A percentile compares a stretch with the other conserved stretches of the same genome.
Evolutionary conservation across 2,329 filamentous ascomycete genomes (phyloP).

Genomic region (Calonectria pauciramosa): DNA sequence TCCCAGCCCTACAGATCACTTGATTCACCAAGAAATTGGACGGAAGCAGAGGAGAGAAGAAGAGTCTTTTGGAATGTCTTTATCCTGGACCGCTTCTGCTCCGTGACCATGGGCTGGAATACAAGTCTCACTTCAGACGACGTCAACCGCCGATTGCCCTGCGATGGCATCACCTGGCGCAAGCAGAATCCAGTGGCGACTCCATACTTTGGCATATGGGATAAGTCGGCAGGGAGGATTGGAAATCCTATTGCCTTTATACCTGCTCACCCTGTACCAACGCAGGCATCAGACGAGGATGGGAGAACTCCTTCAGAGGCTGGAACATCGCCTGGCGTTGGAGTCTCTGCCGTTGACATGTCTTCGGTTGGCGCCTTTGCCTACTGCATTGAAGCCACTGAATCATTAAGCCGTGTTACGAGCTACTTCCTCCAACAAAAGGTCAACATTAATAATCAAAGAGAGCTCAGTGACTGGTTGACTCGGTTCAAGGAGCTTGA

Average conservation of each 20-base stretch:
- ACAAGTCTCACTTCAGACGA: conserved; percentile 52
- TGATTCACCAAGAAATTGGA: conserved; percentile 41
- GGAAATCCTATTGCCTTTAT: conserved; percentile 51
- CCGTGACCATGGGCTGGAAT: conserved; percentile 52
- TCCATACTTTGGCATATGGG: conserved; percentile 58
- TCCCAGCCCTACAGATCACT: conserved; percentile 47
- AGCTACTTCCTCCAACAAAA: conserved; percentile 58
- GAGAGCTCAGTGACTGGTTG: conserved; percentile 55
- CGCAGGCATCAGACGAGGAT: conserved; percentile 14
- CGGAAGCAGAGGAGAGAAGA: conserved; percentile 50
- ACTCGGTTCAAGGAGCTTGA: conserved; percentile 61
- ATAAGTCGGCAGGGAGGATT: conserved; percentile 50
- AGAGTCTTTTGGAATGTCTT: conserved; percentile 56
- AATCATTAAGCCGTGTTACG: conserved; percentile 57
- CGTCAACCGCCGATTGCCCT: conserved; percentile 53
- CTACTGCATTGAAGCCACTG: conserved; percentile 59
- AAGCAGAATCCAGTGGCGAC: conserved; percentile 52
- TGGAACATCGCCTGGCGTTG: conserved; percentile 26
- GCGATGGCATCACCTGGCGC: conserved; percentile 55
- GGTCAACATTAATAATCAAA: conserved; percentile 52
- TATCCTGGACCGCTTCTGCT: conserved; percentile 51
- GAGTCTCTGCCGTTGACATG: conserved; percentile 45
- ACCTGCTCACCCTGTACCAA: conserved; percentile 32
- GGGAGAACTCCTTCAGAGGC: conserved; percentile 27
- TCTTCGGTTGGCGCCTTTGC: conserved; percentile 58